Conservation (phyloP, 352 stramenopile genomes). For the Stephanocyclus meneghinianus region DNA sequence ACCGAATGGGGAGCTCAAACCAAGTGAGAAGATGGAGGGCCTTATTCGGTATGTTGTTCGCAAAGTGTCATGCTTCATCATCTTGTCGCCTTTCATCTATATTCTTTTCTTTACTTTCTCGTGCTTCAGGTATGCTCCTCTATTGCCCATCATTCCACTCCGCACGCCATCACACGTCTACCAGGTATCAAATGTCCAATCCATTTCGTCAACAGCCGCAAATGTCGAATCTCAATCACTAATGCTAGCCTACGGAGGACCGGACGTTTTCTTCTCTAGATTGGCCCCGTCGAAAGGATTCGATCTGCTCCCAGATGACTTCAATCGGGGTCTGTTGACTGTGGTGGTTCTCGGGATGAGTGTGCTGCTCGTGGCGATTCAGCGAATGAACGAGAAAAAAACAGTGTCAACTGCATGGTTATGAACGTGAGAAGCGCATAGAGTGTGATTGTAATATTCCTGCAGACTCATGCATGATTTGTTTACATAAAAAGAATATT, state of each 20-base stretch:
- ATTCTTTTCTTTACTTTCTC: background rate
- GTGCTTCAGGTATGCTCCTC: constrained; percentile 85
- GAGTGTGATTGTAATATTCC: too few species aligned
- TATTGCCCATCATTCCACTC: constrained; percentile 87
- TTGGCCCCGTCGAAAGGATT: constrained; percentile 92
- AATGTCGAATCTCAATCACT: constrained; percentile 94
- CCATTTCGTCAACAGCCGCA: constrained; percentile 76
- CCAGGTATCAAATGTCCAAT: constrained; percentile 80
- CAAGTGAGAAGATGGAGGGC: constrained; percentile 78
- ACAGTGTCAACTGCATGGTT: constrained; percentile 44
- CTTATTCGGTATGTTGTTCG: constrained; percentile 36
- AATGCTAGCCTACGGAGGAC: constrained; percentile 88
- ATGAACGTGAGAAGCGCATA: constrained; percentile 11
- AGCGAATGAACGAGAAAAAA: constrained; percentile 59
- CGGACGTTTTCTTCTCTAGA: constrained; percentile 93
- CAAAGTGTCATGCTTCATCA: background rate
- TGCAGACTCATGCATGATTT: too few species aligned
- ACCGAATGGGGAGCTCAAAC: constrained; percentile 88
- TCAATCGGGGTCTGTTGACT: constrained; percentile 92
- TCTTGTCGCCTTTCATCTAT: background rate
- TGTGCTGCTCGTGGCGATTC: constrained; percentile 54
- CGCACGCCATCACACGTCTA: constrained; percentile 90
- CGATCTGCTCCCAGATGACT: constrained; percentile 93
- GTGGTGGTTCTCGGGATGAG: constrained; percentile 88
- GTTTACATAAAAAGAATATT: too few species aligned